Percentiles rank a stretch among this genome's conserved stretches.
phyloP scores from a whole-genome alignment of 1,139 yeast genomes.

The Scheffersomyces parashehatae region DNA sequence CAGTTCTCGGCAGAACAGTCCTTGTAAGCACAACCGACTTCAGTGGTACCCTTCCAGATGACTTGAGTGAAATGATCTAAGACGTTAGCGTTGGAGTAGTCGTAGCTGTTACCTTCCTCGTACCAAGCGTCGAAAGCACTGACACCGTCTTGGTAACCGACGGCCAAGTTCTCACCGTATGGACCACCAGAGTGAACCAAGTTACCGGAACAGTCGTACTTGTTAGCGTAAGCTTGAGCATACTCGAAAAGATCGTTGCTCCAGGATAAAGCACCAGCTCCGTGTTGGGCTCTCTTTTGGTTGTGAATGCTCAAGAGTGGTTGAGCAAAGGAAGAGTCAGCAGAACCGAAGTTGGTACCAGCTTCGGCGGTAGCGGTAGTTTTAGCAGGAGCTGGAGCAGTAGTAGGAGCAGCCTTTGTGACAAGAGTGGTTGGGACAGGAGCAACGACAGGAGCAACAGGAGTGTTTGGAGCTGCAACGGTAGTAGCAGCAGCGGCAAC shows the following conservation, averaged over 20 bases:
- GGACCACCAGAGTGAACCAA: conserved; percentile 77
- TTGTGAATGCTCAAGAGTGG: conserved; percentile 63
- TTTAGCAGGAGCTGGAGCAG: conserved; percentile 7
- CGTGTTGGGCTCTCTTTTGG: conserved; percentile 64
- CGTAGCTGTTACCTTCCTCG: conserved; percentile 61
- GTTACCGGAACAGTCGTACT: conserved; percentile 66
- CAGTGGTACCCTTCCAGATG: conserved; percentile 37
- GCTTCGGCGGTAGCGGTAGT: conserved; percentile 6
- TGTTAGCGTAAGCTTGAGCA: conserved; percentile 71
- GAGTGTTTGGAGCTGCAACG: neutral
- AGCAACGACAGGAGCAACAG: conserved; percentile 1
- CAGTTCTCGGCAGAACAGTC: conserved; percentile 42
- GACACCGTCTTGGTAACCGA: conserved; percentile 58
- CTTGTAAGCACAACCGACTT: conserved; percentile 41
- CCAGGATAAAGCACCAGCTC: conserved; percentile 66
- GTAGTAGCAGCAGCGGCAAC: neutral
- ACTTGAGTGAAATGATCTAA: conserved; percentile 46
- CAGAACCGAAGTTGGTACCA: conserved; percentile 10
- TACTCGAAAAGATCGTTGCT: conserved; percentile 56
- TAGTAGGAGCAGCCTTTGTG: conserved; percentile 3
- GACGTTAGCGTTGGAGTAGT: conserved; percentile 37
- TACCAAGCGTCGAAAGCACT: conserved; percentile 83
- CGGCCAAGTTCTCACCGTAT: conserved; percentile 87
- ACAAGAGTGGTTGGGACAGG: conserved; percentile 1
- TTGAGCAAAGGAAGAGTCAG: conserved; percentile 34